These are phyloP conservation scores for Metschnikowia picachoensis DNA, from an alignment of 805 yeast species.

Conservation along the genomic window DNA sequence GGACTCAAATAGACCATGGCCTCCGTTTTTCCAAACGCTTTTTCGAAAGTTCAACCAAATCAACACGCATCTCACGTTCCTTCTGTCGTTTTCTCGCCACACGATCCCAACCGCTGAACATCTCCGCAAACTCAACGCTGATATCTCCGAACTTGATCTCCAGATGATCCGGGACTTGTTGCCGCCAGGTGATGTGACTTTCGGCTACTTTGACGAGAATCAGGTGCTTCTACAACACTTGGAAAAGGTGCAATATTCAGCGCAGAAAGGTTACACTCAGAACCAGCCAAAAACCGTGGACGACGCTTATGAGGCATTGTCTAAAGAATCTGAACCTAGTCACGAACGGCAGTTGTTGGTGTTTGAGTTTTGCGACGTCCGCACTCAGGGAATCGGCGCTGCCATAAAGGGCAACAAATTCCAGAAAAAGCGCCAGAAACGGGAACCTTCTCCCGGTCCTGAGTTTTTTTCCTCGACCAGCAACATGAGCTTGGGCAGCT, in stretches of 20 bases:
- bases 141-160: conserved; percentile 48
- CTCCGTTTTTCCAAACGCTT: conserved; percentile 8
- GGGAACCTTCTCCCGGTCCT: conserved; percentile 3
- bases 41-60: conserved; percentile 14
- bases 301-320: conserved; percentile 55
- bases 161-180: conserved; percentile 59
- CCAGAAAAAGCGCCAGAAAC: conserved; percentile 5
- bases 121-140: conserved; percentile 28
- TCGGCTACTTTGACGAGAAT: conserved; percentile 74
- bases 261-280: conserved; percentile 35
- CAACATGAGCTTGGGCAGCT: conserved; percentile 47
- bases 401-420: conserved; percentile 21
- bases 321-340: conserved; percentile 45
- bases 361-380: conserved; percentile 74
- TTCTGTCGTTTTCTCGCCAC: conserved; percentile 20
- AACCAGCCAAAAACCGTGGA: conserved; percentile 29
- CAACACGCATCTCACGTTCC: conserved; percentile 37
- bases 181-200: conserved; percentile 65
- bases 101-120: conserved; percentile 28
- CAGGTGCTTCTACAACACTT: conserved; percentile 46
- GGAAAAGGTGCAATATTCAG: conserved; percentile 39
- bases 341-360: conserved; percentile 53
- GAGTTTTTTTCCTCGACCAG: conserved; percentile 31
- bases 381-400: conserved; percentile 45
- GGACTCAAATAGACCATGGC: conserved; percentile 6